Conservation (phyloP, 2,329 filamentous ascomycete genomes). For the Aspergillus texensis region DNA sequence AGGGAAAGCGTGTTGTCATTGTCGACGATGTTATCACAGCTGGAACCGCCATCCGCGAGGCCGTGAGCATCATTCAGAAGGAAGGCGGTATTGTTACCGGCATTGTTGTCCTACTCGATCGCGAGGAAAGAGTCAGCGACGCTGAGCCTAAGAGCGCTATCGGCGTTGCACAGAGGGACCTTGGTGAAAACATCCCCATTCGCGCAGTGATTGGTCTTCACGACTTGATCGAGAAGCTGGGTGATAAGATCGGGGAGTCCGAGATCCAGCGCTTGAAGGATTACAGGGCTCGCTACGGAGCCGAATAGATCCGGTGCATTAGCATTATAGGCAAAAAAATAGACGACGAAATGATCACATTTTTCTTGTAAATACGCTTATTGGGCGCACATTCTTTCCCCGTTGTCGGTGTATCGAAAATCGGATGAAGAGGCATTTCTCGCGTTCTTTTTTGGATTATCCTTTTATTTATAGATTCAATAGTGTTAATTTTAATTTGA, state of each 20-base stretch:
- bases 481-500: background rate
- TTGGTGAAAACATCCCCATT: constrained; percentile 70
- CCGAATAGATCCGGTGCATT: constrained; percentile 28
- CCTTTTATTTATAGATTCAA: background rate
- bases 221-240: constrained; percentile 75
- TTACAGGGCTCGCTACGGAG: constrained; percentile 61
- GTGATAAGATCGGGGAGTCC: constrained; percentile 61
- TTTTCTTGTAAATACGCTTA: background rate
- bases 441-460: background rate
- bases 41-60: constrained; percentile 90
- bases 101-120: constrained; percentile 78
- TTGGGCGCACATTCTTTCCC: background rate
- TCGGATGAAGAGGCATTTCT: background rate
- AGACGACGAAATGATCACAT: constrained; percentile 28
- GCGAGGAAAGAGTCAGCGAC: constrained; percentile 56
- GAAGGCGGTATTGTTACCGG: constrained; percentile 85
- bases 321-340: constrained; percentile 24
- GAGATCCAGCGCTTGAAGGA: constrained; percentile 70
- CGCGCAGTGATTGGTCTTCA: constrained; percentile 71
- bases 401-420: background rate
- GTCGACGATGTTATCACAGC: constrained; percentile 97
- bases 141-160: constrained; percentile 74
- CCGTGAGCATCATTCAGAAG: constrained; percentile 82
- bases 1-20: constrained; percentile 83
- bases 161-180: constrained; percentile 81